A percentile compares a stretch with the other conserved stretches of the same genome.
These are phyloP conservation scores for Microbotryum scabiosae DNA, from an alignment of 1,284 basidiomycete species.

Conservation along the genomic window DNA sequence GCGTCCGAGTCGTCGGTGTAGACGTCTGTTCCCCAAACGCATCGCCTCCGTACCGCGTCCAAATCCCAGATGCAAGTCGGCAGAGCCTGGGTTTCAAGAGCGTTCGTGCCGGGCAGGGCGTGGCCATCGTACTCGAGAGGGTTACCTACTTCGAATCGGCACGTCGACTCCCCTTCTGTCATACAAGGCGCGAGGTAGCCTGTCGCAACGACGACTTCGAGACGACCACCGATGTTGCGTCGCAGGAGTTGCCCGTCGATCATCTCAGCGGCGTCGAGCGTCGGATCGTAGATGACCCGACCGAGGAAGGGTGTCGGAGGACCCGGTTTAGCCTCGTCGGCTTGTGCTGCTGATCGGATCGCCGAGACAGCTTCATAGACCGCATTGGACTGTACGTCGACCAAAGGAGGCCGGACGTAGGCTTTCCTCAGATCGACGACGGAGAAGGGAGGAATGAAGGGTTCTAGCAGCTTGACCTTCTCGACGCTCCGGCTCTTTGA, in stretches of 20 bases:
- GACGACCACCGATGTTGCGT: constrained; percentile 23
- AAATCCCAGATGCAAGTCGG: constrained; percentile 30
- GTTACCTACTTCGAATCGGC: neutral
- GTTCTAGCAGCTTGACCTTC: neutral
- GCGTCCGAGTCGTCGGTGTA: constrained; percentile 55
- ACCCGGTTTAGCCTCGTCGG: neutral
- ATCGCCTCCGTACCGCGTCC: constrained; percentile 33
- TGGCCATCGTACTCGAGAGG: constrained; percentile 1
- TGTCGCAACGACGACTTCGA: constrained; percentile 29
- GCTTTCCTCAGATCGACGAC: constrained; percentile 11
- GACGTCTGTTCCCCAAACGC: constrained; percentile 51
- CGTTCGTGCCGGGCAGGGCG: neutral
- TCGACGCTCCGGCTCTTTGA: neutral
- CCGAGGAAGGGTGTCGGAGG: constrained; percentile 18
- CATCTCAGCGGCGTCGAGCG: constrained; percentile 22
- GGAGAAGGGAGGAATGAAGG: constrained; percentile 13
- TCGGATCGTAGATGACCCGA: constrained; percentile 29
- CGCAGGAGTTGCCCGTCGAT: constrained; percentile 27
- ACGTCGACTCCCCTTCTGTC: neutral
- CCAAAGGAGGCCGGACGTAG: constrained; percentile 14
- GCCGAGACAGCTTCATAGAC: constrained; percentile 4
- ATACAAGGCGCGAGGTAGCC: constrained; percentile 14
- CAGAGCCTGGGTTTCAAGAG: constrained; percentile 5
- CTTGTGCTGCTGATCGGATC: neutral
- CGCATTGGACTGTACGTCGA: constrained; percentile 16